Evolutionary conservation across 257 asterid species (phyloP).

Genomic region (Lycium ferocissimum): DNA sequence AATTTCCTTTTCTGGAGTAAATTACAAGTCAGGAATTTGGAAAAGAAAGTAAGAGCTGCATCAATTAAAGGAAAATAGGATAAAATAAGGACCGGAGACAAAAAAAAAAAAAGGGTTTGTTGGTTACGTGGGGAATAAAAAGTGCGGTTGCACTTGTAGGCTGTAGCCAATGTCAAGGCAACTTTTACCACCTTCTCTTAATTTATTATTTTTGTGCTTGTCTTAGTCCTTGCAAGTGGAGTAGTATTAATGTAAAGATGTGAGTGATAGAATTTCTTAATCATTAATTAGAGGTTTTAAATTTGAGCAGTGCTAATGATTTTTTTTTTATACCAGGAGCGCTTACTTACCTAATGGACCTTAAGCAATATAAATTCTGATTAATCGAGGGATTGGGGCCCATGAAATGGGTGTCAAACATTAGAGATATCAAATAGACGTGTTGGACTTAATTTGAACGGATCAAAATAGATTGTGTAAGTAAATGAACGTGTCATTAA

Average conservation of each 20-base stretch:
- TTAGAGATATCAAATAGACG: no score
- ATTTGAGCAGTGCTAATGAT: not conserved
- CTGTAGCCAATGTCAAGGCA: slow-evolving; percentile 31
- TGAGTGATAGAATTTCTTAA: no score
- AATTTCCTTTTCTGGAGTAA: slow-evolving; percentile 25
- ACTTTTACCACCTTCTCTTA: slow-evolving; percentile 11
- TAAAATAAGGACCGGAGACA: not conserved
- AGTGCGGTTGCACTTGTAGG: slow-evolving; percentile 30
- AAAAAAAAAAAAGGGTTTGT: not conserved
- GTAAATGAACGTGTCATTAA: not conserved
- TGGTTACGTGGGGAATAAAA: slow-evolving; percentile 28
- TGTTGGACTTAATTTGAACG: not conserved
- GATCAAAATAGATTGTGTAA: no score
- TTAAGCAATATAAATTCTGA: no score
- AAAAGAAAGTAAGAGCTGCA: slow-evolving; percentile 24
- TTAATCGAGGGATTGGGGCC: no score
- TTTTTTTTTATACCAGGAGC: not conserved
- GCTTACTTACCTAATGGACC: no score
- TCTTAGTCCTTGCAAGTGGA: slow-evolving; percentile 6
- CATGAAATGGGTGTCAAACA: no score
- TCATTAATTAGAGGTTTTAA: not conserved
- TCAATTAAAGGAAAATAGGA: not conserved
- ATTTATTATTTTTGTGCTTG: not conserved
- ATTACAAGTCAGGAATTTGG: slow-evolving; percentile 38
- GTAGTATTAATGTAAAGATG: not conserved